phyloP scores from a whole-genome alignment of 2,329 filamentous ascomycete genomes.

The Colletotrichum cordylinicola region DNA sequence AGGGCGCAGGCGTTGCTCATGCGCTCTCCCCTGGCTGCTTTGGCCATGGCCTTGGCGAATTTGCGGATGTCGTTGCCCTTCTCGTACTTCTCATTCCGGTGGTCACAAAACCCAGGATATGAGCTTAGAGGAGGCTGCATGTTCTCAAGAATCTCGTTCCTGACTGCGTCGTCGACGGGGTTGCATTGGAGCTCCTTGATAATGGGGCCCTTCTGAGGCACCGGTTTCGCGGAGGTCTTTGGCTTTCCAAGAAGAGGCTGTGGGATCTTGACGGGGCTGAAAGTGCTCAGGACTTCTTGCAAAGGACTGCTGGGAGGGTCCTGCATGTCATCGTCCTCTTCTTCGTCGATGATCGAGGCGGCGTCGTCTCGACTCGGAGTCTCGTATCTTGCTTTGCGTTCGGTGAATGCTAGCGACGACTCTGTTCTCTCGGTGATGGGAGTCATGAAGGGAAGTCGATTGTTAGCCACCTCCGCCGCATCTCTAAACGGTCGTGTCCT shows the following conservation, averaged over 20 bases:
- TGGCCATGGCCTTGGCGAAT: slow-evolving; percentile 72
- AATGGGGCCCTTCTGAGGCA: slow-evolving; percentile 69
- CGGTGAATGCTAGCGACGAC: slow-evolving; percentile 67
- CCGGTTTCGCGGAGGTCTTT: slow-evolving; percentile 45
- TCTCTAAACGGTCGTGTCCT: slow-evolving; percentile 83
- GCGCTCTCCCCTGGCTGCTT: slow-evolving; percentile 66
- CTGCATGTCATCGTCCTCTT: slow-evolving; percentile 34
- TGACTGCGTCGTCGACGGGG: slow-evolving; percentile 79
- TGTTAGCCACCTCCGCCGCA: slow-evolving; percentile 80
- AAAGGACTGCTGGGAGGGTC: slow-evolving; percentile 75
- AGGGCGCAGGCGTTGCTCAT: slow-evolving; percentile 61
- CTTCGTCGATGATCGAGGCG: slow-evolving; percentile 29
- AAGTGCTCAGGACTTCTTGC: slow-evolving; percentile 65
- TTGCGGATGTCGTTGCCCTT: slow-evolving; percentile 80
- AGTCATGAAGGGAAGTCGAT: slow-evolving; percentile 96
- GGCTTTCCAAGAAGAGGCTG: slow-evolving; percentile 56
- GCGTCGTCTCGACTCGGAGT: slow-evolving; percentile 30
- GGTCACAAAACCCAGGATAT: slow-evolving; percentile 82
- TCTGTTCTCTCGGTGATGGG: slow-evolving; percentile 97
- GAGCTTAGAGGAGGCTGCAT: slow-evolving; percentile 75
- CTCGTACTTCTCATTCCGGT: slow-evolving; percentile 67
- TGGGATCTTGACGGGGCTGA: slow-evolving; percentile 51
- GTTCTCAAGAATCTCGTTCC: slow-evolving; percentile 75
- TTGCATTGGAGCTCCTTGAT: slow-evolving; percentile 88
- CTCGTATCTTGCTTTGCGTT: slow-evolving; percentile 22